These are phyloP conservation scores for Helianthus tuberosus DNA, from an alignment of 129 eudicot genomes.

Conservation along the genomic window DNA sequence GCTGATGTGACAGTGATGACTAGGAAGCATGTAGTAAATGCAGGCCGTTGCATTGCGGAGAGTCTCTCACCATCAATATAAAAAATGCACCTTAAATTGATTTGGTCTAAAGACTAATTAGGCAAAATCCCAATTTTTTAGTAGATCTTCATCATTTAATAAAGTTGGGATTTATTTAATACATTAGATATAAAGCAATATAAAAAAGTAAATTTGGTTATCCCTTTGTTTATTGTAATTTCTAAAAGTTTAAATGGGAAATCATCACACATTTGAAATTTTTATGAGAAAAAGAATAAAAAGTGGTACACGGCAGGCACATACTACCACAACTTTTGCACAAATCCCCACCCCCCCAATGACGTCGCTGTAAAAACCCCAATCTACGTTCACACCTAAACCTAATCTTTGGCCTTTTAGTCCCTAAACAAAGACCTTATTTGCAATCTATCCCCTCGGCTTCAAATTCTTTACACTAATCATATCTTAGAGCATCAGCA, in stretches of 20 bases:
- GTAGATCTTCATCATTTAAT: too few species aligned
- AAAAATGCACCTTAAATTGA: too few species aligned
- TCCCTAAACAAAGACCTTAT: not conserved
- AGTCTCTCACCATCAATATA: too few species aligned
- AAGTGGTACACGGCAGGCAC: slow-evolving; percentile 33
- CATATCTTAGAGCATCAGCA: too few species aligned
- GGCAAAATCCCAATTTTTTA: too few species aligned
- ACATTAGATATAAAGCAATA: not conserved
- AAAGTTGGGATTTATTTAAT: too few species aligned
- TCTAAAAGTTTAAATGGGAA: not conserved
- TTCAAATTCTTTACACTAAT: not conserved
- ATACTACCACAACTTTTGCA: slow-evolving; percentile 30
- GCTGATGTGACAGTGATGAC: too few species aligned
- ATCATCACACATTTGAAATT: not conserved
- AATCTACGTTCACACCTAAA: slow-evolving; percentile 11
- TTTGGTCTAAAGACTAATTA: too few species aligned
- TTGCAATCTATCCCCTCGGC: not conserved
- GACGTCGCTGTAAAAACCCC: slow-evolving; percentile 36
- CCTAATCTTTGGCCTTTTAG: not conserved
- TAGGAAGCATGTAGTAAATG: too few species aligned
- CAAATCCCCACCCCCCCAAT: slow-evolving; percentile 24
- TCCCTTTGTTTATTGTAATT: too few species aligned
- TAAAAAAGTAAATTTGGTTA: not conserved
- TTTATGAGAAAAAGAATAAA: not conserved
- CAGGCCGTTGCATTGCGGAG: too few species aligned